Percentiles rank a stretch among this genome's conserved stretches.
Evolutionary conservation across 441 rosid genomes (phyloP).

Genomic region (Breynia disticha): DNA sequence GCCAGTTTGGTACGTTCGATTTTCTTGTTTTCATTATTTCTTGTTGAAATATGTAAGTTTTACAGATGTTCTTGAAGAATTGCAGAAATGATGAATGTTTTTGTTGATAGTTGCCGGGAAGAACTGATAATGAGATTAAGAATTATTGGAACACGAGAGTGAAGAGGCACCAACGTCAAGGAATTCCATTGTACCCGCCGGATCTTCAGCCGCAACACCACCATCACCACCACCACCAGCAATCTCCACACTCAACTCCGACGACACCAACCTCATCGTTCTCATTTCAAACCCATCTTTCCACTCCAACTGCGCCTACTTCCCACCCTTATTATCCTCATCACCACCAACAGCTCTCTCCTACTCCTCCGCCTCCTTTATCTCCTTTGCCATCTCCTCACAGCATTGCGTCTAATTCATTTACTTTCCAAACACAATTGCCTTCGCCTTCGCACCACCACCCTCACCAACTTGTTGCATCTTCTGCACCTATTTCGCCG

Average conservation of each 20-base stretch:
- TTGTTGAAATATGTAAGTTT: too few relatives aligned
- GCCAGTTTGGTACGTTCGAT: constrained; percentile 51
- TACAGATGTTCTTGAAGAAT: too few relatives aligned
- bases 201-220: constrained; percentile 40
- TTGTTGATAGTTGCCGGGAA: constrained; percentile 58
- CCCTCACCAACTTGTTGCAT: constrained; percentile 20
- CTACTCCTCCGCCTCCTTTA: background rate
- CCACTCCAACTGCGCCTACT: background rate
- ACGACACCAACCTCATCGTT: constrained; percentile 8
- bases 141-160: constrained; percentile 89
- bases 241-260: background rate
- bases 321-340: background rate
- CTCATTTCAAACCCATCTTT: constrained; percentile 11
- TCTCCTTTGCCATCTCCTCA: background rate
- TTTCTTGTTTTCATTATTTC: too few relatives aligned
- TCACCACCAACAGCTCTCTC: background rate
- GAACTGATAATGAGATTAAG: constrained; percentile 92
- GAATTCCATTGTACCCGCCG: constrained; percentile 74
- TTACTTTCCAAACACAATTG: constrained; percentile 19
- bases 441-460: constrained; percentile 22
- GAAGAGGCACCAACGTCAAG: constrained; percentile 73
- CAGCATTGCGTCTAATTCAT: constrained; percentile 5
- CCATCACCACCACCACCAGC: constrained; percentile 7
- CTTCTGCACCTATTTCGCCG: constrained; percentile 27
- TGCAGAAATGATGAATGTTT: background rate